A percentile compares a stretch with the other conserved stretches of the same genome.
Evolutionary conservation across 768 basidiomycete genomes (phyloP).

Genomic region (Lactifluus rugatus): DNA sequence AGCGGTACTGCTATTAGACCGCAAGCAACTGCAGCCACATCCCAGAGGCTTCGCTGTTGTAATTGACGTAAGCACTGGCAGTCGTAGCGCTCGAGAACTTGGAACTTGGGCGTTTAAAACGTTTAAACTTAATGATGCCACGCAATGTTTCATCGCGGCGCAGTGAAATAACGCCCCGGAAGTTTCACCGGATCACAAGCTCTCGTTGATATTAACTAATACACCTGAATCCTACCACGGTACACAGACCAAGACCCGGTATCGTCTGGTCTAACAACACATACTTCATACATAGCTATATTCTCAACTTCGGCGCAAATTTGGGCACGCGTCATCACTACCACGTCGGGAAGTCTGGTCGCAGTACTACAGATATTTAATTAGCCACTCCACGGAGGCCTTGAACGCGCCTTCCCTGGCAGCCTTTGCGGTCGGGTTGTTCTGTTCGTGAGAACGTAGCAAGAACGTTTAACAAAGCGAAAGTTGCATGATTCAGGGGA

Average conservation of each 20-base stretch:
- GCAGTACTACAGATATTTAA: conserved; percentile 23
- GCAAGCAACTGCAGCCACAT: too few species aligned
- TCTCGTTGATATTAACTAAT: background rate
- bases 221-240: background rate
- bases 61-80: too few species aligned
- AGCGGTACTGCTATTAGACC: too few species aligned
- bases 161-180: too few species aligned
- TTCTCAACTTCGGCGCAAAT: background rate
- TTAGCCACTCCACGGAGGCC: conserved; percentile 29
- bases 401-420: conserved; percentile 36
- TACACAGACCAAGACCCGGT: too few species aligned
- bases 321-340: background rate
- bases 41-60: too few species aligned
- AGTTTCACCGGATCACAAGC: too few species aligned
- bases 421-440: conserved; percentile 24
- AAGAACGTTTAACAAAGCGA: background rate
- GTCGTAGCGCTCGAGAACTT: too few species aligned
- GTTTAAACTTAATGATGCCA: too few species aligned
- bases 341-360: background rate
- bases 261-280: too few species aligned
- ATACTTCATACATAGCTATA: background rate
- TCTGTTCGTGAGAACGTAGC: conserved; percentile 17
- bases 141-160: too few species aligned
- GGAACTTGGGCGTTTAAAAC: too few species aligned
- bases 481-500: background rate